Conservation (phyloP, 169 alveolate genomes). For the Cryptosporidium parvum region DNA sequence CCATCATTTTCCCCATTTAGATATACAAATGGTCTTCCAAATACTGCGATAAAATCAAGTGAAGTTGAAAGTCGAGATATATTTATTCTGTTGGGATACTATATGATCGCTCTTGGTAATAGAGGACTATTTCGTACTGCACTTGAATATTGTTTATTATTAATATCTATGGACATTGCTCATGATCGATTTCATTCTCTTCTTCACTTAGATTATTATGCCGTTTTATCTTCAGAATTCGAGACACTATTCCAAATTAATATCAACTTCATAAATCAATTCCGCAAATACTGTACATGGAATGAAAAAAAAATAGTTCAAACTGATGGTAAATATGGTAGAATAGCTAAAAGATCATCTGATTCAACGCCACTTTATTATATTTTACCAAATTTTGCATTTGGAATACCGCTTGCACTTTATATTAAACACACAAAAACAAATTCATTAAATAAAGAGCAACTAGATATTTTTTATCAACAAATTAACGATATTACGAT, state of each 20-base stretch:
- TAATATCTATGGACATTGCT: conserved; percentile 61
- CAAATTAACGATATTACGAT: conserved; percentile 16
- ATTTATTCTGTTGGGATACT: conserved; percentile 29
- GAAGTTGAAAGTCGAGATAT: conserved; percentile 69
- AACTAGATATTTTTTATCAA: not conserved
- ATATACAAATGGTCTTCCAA: conserved; percentile 27
- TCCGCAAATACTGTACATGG: conserved; percentile 33
- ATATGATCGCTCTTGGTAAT: conserved; percentile 52
- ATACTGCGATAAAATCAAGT: conserved; percentile 12
- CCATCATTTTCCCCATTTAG: conserved; percentile 64
- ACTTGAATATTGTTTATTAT: conserved; percentile 41
- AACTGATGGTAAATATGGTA: not conserved
- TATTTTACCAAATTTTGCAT: conserved; percentile 66
- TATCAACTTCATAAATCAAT: conserved; percentile 16
- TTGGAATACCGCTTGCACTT: conserved; percentile 56
- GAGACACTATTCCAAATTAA: conserved; percentile 30
- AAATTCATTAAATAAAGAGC: conserved; percentile 13
- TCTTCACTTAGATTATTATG: conserved; percentile 55
- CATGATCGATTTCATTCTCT: conserved; percentile 68
- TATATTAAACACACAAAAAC: conserved; percentile 5
- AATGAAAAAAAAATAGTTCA: not conserved
- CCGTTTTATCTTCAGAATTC: conserved; percentile 33
- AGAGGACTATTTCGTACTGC: conserved; percentile 72
- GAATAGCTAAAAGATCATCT: not conserved
- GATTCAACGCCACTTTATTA: conserved; percentile 26